These are phyloP conservation scores for Suillus lakei DNA, from an alignment of 768 basidiomycete species.

Conservation along the genomic window DNA sequence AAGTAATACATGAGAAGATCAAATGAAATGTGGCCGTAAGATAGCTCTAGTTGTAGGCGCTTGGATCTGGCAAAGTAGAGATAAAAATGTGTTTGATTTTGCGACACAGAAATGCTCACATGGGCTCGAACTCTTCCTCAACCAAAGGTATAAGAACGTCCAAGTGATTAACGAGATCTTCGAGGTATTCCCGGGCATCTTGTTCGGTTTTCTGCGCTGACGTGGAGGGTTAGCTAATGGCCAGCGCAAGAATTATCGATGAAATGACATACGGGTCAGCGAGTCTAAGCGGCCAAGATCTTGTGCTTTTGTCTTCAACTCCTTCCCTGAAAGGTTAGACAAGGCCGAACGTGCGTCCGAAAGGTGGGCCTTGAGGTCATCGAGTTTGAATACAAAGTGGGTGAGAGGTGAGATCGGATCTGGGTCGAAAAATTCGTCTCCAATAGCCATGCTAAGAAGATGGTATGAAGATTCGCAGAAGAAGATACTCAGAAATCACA, in stretches of 20 bases:
- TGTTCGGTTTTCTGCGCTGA: constrained; percentile 4
- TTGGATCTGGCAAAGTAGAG: constrained; percentile 15
- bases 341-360: constrained; percentile 5
- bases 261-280: background rate
- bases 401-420: constrained; percentile 11
- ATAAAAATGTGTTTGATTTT: background rate
- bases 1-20: constrained; percentile 22
- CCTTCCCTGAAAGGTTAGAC: background rate
- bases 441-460: constrained; percentile 13
- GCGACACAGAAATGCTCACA: constrained; percentile 9
- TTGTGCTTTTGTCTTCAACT: constrained; percentile 4
- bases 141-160: constrained; percentile 16
- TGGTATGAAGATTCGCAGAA: background rate
- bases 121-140: constrained; percentile 22
- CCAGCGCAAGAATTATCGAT: too few relatives aligned
- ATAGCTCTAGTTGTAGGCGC: constrained; percentile 16
- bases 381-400: constrained; percentile 10
- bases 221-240: background rate
- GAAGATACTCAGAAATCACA: background rate
- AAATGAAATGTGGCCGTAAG: constrained; percentile 23
- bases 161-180: constrained; percentile 15
- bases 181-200: constrained; percentile 12
- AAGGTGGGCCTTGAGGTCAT: constrained; percentile 9
- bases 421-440: constrained; percentile 18
- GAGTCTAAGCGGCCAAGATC: constrained; percentile 11